Conservation (phyloP, 305 asterid species). For the Fraxinus angustifolia region DNA sequence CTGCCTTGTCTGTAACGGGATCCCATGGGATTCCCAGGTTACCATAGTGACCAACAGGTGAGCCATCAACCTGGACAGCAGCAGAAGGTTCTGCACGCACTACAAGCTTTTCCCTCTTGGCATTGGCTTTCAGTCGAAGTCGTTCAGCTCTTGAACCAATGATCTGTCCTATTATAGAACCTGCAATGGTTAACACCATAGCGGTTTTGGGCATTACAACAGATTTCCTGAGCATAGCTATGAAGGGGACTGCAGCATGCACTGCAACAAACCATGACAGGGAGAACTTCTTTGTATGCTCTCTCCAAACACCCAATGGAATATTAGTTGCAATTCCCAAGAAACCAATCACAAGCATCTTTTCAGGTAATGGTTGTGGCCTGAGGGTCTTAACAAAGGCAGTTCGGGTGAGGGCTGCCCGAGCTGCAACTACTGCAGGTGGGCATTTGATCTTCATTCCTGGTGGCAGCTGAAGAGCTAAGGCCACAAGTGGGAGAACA, state of each 20-base stretch:
- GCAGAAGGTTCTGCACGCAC: conserved; percentile 24
- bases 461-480: conserved; percentile 60
- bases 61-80: conserved; percentile 24
- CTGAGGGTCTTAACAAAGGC: conserved; percentile 63
- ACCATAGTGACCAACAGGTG: conserved; percentile 31
- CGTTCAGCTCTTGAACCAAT: conserved; percentile 84
- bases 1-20: conserved; percentile 30
- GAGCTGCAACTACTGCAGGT: conserved; percentile 67
- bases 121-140: conserved; percentile 48
- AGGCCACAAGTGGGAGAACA: conserved; percentile 63
- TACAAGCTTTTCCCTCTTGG: conserved; percentile 37
- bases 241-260: conserved; percentile 81
- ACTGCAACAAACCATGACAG: conserved; percentile 72
- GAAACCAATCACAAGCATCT: conserved; percentile 56
- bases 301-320: conserved; percentile 77
- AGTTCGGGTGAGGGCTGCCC: conserved; percentile 73
- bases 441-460: conserved; percentile 70
- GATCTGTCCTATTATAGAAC: conserved; percentile 69
- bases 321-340: conserved; percentile 72
- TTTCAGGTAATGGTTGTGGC: conserved; percentile 70
- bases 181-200: conserved; percentile 73
- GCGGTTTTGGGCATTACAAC: conserved; percentile 83
- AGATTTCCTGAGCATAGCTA: conserved; percentile 83
- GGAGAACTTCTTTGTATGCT: conserved; percentile 63
- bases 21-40: conserved; percentile 37